A percentile compares a stretch with the other conserved stretches of the same genome.
Evolutionary conservation across 2,329 filamentous ascomycete genomes (phyloP).

Genomic region (Cladosporium phlei): DNA sequence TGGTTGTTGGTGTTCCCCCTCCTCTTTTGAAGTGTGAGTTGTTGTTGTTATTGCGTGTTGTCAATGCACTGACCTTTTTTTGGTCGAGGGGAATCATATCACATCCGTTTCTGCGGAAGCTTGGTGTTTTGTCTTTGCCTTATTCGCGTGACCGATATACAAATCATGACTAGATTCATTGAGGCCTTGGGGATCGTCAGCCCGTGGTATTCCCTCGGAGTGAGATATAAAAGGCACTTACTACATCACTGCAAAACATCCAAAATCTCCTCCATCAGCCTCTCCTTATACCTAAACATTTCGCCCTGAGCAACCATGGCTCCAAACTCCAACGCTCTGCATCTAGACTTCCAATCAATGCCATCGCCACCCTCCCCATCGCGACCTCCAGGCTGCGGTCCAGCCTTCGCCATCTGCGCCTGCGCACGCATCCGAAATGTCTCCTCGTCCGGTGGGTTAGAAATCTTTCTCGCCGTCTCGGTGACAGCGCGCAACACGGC

Average conservation of each 20-base stretch:
- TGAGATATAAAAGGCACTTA: no score
- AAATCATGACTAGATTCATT: no score
- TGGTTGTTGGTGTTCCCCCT: no score
- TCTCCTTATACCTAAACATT: constrained; percentile 27
- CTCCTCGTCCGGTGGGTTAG: constrained; percentile 6
- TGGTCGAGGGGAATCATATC: no score
- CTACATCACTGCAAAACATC: constrained; percentile 15
- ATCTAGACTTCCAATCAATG: constrained; percentile 30
- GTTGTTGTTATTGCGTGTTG: no score
- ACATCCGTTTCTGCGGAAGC: no score
- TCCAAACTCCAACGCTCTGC: constrained; percentile 29
- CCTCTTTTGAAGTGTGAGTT: no score
- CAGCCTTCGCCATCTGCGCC: neutral
- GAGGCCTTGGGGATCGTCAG: no score
- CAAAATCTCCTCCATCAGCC: constrained; percentile 29
- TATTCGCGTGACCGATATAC: no score
- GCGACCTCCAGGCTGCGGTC: neutral
- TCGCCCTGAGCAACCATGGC: constrained; percentile 29
- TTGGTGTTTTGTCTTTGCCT: no score
- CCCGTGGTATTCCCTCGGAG: no score
- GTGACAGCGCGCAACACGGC: neutral
- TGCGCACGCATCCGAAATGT: neutral
- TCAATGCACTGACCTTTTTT: no score
- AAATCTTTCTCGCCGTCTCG: constrained; percentile 12
- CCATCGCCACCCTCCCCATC: constrained; percentile 17